Evolutionary conservation across 116 monocot genomes (phyloP).

Genomic region (Trichopus zeylanicus): DNA sequence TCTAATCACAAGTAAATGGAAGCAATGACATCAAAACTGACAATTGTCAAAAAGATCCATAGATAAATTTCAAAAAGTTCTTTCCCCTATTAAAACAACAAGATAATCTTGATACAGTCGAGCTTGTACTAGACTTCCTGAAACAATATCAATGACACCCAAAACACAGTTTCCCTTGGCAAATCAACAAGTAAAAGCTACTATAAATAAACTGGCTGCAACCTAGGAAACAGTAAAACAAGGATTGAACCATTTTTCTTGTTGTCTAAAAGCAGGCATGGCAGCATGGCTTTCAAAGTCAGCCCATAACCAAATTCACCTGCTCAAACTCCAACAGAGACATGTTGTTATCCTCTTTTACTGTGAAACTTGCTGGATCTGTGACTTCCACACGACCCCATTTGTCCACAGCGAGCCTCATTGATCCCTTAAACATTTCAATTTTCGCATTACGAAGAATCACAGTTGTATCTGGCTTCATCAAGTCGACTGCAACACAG

Average conservation of each 20-base stretch:
- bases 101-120: too few species aligned
- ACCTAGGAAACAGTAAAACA: neutral
- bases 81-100: too few species aligned
- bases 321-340: slow-evolving; percentile 52
- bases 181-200: too few species aligned
- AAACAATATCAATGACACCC: too few species aligned
- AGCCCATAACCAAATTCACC: slow-evolving; percentile 35
- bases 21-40: too few species aligned
- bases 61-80: too few species aligned
- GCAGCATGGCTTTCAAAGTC: neutral
- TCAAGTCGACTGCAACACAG: slow-evolving; percentile 33
- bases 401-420: slow-evolving; percentile 65
- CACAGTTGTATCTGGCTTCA: slow-evolving; percentile 34
- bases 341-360: slow-evolving; percentile 55
- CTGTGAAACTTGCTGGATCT: slow-evolving; percentile 45
- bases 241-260: neutral
- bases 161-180: too few species aligned
- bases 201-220: neutral
- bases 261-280: neutral
- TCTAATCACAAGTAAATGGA: too few species aligned
- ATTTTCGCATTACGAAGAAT: slow-evolving; percentile 54
- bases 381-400: slow-evolving; percentile 47
- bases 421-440: slow-evolving; percentile 66
- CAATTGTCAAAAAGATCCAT: too few species aligned
- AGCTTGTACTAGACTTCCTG: too few species aligned